These are phyloP conservation scores for Brassica incana DNA, from an alignment of 345 rosid genomes.

Conservation along the genomic window DNA sequence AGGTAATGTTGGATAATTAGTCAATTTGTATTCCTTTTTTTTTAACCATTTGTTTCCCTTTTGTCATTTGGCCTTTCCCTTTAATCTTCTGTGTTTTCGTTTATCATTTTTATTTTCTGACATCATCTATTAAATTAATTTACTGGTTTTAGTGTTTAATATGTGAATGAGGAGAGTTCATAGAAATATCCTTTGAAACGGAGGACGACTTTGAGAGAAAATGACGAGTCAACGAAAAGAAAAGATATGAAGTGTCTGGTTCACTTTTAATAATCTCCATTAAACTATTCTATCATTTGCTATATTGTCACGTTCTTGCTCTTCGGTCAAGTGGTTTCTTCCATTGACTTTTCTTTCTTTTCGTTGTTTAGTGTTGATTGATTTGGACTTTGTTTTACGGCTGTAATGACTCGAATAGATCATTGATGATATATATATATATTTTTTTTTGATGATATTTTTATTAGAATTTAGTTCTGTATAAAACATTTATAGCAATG, in stretches of 20 bases:
- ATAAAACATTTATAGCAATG: background rate
- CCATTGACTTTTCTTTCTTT: conserved; percentile 27
- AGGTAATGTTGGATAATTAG: too few species aligned
- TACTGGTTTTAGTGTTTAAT: background rate
- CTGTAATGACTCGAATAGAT: background rate
- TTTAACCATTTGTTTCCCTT: too few species aligned
- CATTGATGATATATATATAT: background rate
- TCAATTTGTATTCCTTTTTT: too few species aligned
- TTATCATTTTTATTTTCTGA: too few species aligned
- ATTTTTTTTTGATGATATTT: background rate
- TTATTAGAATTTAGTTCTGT: background rate
- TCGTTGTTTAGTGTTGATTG: background rate
- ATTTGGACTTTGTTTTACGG: background rate
- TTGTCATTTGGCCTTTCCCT: background rate
- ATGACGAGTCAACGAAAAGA: conserved; percentile 25
- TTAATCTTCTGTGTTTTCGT: background rate
- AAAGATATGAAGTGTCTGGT: conserved; percentile 28
- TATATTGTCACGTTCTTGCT: conserved; percentile 22
- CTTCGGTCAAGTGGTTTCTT: conserved; percentile 33
- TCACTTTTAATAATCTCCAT: conserved; percentile 10
- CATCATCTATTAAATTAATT: background rate
- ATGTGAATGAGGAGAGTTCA: conserved; percentile 24
- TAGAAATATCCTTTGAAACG: conserved; percentile 8
- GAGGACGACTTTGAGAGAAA: conserved; percentile 13
- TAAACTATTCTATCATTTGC: background rate